A percentile compares a stretch with the other conserved stretches of the same genome.
Conservation (phyloP, 805 yeast genomes). For the Candida namnaoensis region DNA sequence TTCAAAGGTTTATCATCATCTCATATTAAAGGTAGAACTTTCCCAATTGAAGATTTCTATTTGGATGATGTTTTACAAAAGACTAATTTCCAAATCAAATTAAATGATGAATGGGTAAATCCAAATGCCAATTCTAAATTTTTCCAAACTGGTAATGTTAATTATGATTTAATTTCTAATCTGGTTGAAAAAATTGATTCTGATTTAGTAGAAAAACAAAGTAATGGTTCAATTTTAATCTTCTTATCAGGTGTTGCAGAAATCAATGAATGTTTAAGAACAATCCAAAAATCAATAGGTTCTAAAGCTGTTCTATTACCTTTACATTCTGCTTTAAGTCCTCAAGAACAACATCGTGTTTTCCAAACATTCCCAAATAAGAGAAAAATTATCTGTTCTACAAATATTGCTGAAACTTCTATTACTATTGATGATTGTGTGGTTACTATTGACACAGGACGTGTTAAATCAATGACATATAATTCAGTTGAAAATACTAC, state of each 20-base stretch:
- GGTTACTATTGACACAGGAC: constrained; percentile 82
- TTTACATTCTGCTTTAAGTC: constrained; percentile 78
- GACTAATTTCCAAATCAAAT: constrained; percentile 46
- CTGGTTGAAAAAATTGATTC: constrained; percentile 46
- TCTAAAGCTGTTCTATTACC: constrained; percentile 46
- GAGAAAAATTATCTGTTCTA: constrained; percentile 79
- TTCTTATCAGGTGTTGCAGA: constrained; percentile 91
- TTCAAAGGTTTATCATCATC: constrained; percentile 55
- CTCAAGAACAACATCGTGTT: constrained; percentile 74
- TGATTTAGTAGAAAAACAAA: constrained; percentile 29
- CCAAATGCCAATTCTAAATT: constrained; percentile 62
- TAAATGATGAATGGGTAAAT: constrained; percentile 30
- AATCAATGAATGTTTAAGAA: constrained; percentile 56
- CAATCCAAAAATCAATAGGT: constrained; percentile 19
- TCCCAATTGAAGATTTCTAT: constrained; percentile 75
- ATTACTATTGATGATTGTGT: constrained; percentile 94
- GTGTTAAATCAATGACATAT: constrained; percentile 70
- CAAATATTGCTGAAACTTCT: constrained; percentile 96
- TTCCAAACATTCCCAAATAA: constrained; percentile 49
- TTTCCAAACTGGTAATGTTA: constrained; percentile 59
- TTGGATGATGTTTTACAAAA: constrained; percentile 56
- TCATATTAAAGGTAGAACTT: constrained; percentile 90
- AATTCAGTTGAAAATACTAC: constrained; percentile 64
- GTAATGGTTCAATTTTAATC: constrained; percentile 68
- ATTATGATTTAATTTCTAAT: constrained; percentile 61